Base-by-base conservation (phyloP, 441 rosid species). In the Pelargonium fulgidum region DNA sequence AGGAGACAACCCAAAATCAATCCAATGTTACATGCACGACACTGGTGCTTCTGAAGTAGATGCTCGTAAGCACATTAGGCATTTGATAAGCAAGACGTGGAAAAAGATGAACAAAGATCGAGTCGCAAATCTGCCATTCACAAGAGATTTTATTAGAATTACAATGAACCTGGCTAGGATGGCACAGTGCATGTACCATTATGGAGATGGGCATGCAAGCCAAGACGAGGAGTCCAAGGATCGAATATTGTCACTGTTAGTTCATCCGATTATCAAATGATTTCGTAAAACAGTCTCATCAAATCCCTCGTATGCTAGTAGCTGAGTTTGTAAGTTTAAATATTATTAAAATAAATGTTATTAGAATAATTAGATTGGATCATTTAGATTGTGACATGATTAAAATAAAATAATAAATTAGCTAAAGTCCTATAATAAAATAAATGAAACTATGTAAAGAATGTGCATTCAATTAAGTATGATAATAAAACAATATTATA, bases 181-280 rank as follows among this genome's bases (percentile, higher is more conserved):
- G 24, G 58, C 79, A 3, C 73, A 68, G 24, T 64, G 66, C 26
- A 41, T 59, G 70, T 68, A 72, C 52, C 72, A 54, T 29, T 52
- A 68, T 20, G 68, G 72, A 44, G 72, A 71, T 22, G 69, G 75
- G 16, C 73, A 68, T 20, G 79, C 20, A 6, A 17, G 7, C 47
- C 64, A 41, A 59, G 47, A 36, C 29, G n/a, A 10, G 1, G 61
- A 64, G 29, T 58, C 33, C 20, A 47, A 17, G 3, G 63, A 58
- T 4, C 14, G 24, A 10, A 19, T 72, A 3, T 33, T 14, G 45
- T 58, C 73, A 14, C n/a, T 72, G 20, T 14, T 68, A 29, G 26
- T 71, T 14, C 63, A 45, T 2, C 47, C 66, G n/a, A 17, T 66
- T 36, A 70, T 50, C 3, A 3, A 45, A 56, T 14, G n/a, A 6